Evolutionary conservation across 2,329 filamentous ascomycete genomes (phyloP).

Genomic region (Alternaria brassicicola): DNA sequence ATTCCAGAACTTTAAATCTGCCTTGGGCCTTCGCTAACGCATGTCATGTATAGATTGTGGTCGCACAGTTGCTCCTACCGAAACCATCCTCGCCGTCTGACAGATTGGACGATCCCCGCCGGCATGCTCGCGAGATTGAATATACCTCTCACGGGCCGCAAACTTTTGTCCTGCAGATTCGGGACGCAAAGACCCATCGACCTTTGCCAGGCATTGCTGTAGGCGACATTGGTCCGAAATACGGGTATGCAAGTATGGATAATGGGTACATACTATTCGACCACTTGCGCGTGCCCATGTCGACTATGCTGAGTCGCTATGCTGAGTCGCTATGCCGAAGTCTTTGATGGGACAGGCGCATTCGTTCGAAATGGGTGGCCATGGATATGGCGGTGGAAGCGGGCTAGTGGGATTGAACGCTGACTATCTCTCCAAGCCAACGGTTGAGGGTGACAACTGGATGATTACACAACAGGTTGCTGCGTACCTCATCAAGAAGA

Average conservation of each 20-base stretch:
- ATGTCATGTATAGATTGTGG: slow-evolving; percentile 51
- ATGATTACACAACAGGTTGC: slow-evolving; percentile 63
- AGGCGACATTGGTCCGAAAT: slow-evolving; percentile 63
- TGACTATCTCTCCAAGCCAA: slow-evolving; percentile 60
- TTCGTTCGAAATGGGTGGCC: slow-evolving; percentile 60
- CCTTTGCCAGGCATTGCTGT: slow-evolving; percentile 57
- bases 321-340: slow-evolving; percentile 56
- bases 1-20: slow-evolving; percentile 14
- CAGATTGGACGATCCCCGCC: slow-evolving; percentile 22
- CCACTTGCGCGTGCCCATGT: slow-evolving; percentile 54
- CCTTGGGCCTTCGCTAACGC: slow-evolving; percentile 11
- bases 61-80: slow-evolving; percentile 58
- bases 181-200: slow-evolving; percentile 56
- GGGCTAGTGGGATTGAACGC: slow-evolving; percentile 60
- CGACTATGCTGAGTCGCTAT: slow-evolving; percentile 58
- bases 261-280: slow-evolving; percentile 62
- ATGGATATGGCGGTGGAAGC: slow-evolving; percentile 60
- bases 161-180: slow-evolving; percentile 60
- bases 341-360: slow-evolving; percentile 54
- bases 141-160: slow-evolving; percentile 58
- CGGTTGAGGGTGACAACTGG: slow-evolving; percentile 63
- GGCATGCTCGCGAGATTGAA: slow-evolving; percentile 15
- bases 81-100: neutral
- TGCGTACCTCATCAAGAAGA: slow-evolving; percentile 60
- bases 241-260: slow-evolving; percentile 60